Percentiles rank a stretch among this genome's conserved stretches.
These are phyloP conservation scores for Beauveria scarabaeidicola DNA, from an alignment of 2,329 filamentous ascomycete genomes.

Conservation along the genomic window DNA sequence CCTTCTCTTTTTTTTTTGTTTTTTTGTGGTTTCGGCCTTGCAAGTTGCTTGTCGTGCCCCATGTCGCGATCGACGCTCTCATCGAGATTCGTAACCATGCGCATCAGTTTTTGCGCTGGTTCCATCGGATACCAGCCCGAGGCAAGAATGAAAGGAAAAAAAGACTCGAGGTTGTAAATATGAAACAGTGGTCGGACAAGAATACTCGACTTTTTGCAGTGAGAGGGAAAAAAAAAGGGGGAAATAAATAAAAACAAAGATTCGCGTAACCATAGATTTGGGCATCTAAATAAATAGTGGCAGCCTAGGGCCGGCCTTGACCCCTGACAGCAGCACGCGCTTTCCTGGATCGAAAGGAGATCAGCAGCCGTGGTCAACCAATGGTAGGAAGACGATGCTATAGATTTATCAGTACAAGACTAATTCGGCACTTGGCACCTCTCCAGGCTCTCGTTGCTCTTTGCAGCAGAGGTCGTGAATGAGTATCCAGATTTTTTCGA, in stretches of 20 bases:
- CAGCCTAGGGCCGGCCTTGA: too few relatives aligned
- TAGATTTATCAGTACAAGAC: not conserved
- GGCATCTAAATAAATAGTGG: too few relatives aligned
- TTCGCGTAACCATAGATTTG: too few relatives aligned
- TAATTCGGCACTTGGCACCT: not conserved
- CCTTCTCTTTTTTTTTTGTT: not conserved
- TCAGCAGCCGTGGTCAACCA: not conserved
- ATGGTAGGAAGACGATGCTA: not conserved
- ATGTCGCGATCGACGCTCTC: conserved; percentile 1
- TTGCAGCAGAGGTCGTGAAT: too few relatives aligned
- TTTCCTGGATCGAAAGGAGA: not conserved
- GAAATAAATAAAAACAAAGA: too few relatives aligned
- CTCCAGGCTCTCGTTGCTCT: too few relatives aligned
- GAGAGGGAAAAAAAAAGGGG: too few relatives aligned
- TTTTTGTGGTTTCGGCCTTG: not conserved
- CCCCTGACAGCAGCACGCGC: not conserved
- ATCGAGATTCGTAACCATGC: conserved; percentile 4
- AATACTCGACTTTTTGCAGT: too few relatives aligned
- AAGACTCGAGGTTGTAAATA: not conserved
- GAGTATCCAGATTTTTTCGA: too few relatives aligned
- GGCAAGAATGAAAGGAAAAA: not conserved
- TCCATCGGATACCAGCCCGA: not conserved
- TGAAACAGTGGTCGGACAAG: not conserved
- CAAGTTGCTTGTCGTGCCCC: not conserved
- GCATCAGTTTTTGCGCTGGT: not conserved